Evolutionary conservation across 202 grass and related monocot genomes (phyloP), one percentile per base, ranked within the genome.

Genomic region (Dendrocalamus latiflorus): DNA sequence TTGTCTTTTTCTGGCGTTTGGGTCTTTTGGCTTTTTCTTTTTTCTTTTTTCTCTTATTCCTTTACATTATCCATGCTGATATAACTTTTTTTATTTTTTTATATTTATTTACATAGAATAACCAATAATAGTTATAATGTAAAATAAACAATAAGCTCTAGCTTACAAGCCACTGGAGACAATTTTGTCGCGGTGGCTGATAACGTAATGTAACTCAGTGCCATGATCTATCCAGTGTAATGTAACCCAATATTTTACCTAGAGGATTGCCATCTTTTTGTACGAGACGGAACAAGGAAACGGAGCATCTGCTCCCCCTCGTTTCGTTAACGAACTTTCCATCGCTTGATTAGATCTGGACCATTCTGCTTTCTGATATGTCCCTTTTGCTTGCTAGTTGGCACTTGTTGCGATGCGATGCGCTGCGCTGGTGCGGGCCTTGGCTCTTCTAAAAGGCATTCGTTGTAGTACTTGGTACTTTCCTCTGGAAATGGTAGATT

Each of bases 351-450:
- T 20, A 24, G 14, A 22, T 67, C 47, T 28, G 69, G 56, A 38
- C 49, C 60, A 38, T 47, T 80, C 36, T 58, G 20, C 24, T 24
- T 56, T 79, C 17, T 34, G 16, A 8, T 3, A 8, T 5, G 72
- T 60, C 72, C 17, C 51, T 59, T 44, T 74, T 14, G 16, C 69
- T 15, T 21, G 71, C 8, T 61, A 67, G 41, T 75, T 20, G 77
- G 51, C 84, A 75, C 70, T 51, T 75, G 85, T 60, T 75, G 84
- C 76, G 37, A 56, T 28, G 76, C 30, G 24, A 60, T 2, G 54
- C 9, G n/a, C n/a, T n/a, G n/a, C n/a, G 21, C 4, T 57, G 58
- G 45, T 53, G 58, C 3, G 4, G 71, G 24, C 26, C 50, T 45
- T 50, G n/a, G 17, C 51, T 33, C 14, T n/a, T 68, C 14, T 10